Base-by-base conservation (phyloP, 257 asterid species). In the Solanum pinnatisectum region DNA sequence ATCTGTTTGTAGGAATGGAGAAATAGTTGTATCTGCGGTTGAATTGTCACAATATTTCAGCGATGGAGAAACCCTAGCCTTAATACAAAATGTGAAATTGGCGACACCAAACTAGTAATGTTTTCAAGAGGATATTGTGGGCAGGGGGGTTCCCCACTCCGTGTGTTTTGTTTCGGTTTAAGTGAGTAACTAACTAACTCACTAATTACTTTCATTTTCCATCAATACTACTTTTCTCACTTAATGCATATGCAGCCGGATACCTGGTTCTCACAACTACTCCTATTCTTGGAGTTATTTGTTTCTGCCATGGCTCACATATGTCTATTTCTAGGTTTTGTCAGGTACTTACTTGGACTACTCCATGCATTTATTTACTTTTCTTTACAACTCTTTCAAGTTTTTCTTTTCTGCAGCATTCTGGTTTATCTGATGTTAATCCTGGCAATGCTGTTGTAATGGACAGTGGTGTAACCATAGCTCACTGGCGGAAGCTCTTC, bases 241-340 rank as follows among this genome's bases (percentile, higher is more conserved):
- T 89, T 52, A 25, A 87, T 77, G 89, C 87, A 52, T 52, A 52
- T 18, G 67, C 67, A 94, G 96, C 93, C 91, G 95, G 95, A 87
- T 89, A 85, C 76, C 91, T 94, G 83, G 89, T 90, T 91, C 92
- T 92, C 90, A 91, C 92, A 89, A 91, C 90, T 90, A 74, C 90
- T 83, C 93, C 92, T 81, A 89, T 92, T 88, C 92, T 92, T 89
- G 96, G 96, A 89, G 93, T 94, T 87, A 91, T 94, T 88, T 94
- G 96, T 87, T 78, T 91, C 30, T 94, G 96, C 95, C 96, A 94
- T 93, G 93, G 94, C 85, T 86, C 90, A 87, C 93, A 91, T 85
- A 94, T 92, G 95, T 94, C 96, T 35, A 79, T 94, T 86, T 78
- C 94, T 86, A 91, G 92, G 86, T 93, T 94, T 90, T 88, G 91